Base-by-base conservation (phyloP, 257 asterid genomes). In the Gentiana dahurica region DNA sequence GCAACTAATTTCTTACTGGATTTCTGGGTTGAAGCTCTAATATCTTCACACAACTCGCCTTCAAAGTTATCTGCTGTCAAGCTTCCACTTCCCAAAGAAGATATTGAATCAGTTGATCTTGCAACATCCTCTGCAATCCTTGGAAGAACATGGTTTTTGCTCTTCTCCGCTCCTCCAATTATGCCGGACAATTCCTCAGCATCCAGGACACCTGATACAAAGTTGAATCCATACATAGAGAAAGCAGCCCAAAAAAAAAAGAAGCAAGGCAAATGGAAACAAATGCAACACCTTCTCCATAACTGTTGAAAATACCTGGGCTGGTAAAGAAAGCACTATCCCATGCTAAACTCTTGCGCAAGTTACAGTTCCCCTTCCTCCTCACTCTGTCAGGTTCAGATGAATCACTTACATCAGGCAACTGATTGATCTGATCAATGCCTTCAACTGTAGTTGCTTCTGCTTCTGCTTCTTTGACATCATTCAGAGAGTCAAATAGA, bases 1-100 rank as follows among this genome's bases (percentile, higher is more conserved):
- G 65, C 60, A 64, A 63, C 57, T 62, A 73, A 59, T 58, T 75
- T 52, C 69, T 73, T 81, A 64, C 80, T 79, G 68, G 97, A 86
- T 72, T 89, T 83, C 78, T 92, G 99, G 66, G 88, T 81, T 68
- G 99, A 92, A 71, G 99, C 99, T 86, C 99, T 88, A 57, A 92
- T 78, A 65, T 92, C 99, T 49, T 71, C 75, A 74, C 88, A 88
- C 76, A 92, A 74, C 69, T 92, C 99, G 32, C 75, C 90, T 65
- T 85, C 97, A 6, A 73, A 71, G 70, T 73, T 74, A 65, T 85
- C 97, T 64, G 83, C 71, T 12, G 79, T 77, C 73, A 88, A 71
- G 73, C 64, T 62, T 68, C 85, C 95, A 77, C 89, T 85, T 65
- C 65, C 91, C 56, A 85, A 69, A 7, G 94, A 68, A 62, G 99